A percentile compares a stretch with the other conserved stretches of the same genome.
Evolutionary conservation across 1,284 basidiomycete species (phyloP).

Genomic region (Trametes versicolor): DNA sequence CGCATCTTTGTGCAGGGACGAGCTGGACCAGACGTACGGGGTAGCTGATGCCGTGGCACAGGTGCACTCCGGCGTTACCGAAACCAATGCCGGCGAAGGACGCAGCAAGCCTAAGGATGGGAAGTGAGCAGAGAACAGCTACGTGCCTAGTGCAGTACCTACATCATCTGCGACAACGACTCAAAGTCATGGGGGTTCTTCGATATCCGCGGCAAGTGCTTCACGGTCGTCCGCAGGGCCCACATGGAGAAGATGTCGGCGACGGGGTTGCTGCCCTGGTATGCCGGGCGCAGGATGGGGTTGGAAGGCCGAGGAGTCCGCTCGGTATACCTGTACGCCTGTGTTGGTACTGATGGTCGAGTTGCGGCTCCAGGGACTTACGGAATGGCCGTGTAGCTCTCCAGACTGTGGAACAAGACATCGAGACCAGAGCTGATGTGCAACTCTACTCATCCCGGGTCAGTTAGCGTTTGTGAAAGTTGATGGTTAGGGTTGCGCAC

Average conservation of each 20-base stretch:
- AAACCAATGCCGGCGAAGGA: constrained; percentile 96
- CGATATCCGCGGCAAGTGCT: constrained; percentile 90
- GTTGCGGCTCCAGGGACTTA: constrained; percentile 49
- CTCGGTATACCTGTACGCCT: constrained; percentile 75
- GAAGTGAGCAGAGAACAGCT: constrained; percentile 5
- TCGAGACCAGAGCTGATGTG: constrained; percentile 94
- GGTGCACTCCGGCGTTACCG: constrained; percentile 93
- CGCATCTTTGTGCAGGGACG: not conserved
- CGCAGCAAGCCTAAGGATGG: constrained; percentile 71
- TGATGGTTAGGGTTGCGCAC: constrained; percentile 19
- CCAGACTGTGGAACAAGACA: constrained; percentile 94
- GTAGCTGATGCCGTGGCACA: constrained; percentile 90
- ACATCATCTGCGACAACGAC: constrained; percentile 93
- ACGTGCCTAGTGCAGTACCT: constrained; percentile 39
- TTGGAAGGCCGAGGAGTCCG: constrained; percentile 90
- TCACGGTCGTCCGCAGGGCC: constrained; percentile 92
- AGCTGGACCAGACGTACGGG: constrained; percentile 58
- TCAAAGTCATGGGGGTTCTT: constrained; percentile 84
- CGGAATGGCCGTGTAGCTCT: constrained; percentile 93
- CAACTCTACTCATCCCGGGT: constrained; percentile 61
- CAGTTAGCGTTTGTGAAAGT: not conserved
- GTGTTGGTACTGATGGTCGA: not conserved
- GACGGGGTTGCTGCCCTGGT: constrained; percentile 96
- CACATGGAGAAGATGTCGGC: constrained; percentile 97
- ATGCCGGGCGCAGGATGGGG: constrained; percentile 91